These are phyloP conservation scores for Candida sanyiensis DNA, from an alignment of 805 yeast genomes.

Conservation along the genomic window DNA sequence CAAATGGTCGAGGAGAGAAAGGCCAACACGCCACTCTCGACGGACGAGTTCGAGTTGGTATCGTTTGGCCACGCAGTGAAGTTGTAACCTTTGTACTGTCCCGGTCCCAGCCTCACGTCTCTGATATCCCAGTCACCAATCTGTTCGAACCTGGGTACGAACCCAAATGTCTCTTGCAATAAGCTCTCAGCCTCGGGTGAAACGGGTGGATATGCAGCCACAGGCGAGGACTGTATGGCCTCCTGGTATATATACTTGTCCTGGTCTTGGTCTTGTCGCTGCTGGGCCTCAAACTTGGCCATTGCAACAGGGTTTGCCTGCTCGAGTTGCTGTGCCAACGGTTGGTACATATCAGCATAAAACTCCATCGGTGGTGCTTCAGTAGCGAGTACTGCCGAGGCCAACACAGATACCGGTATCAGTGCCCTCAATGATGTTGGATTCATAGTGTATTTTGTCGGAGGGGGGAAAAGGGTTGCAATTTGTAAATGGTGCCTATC, in stretches of 20 bases:
- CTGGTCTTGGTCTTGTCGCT: background rate
- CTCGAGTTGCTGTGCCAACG: background rate
- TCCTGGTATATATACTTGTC: slow-evolving; percentile 4
- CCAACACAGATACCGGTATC: too few species aligned
- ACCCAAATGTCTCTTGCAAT: slow-evolving; percentile 5
- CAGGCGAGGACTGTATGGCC: background rate
- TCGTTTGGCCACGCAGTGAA: slow-evolving; percentile 12
- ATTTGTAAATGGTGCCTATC: too few species aligned
- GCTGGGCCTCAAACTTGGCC: background rate
- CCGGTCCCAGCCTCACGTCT: slow-evolving; percentile 15
- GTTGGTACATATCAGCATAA: too few species aligned
- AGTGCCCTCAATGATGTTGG: too few species aligned
- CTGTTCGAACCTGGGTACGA: slow-evolving; percentile 9
- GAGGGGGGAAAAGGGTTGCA: too few species aligned
- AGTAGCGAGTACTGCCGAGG: too few species aligned
- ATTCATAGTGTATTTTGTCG: too few species aligned
- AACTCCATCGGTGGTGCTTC: too few species aligned
- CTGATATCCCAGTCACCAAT: slow-evolving; percentile 16
- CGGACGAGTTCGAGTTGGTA: background rate
- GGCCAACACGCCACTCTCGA: background rate
- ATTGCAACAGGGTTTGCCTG: background rate
- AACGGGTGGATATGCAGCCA: background rate
- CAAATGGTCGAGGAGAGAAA: slow-evolving; percentile 13
- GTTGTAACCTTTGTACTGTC: slow-evolving; percentile 13
- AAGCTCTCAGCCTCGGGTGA: background rate